Conservation (phyloP, 2,329 filamentous ascomycete species). For the Rhynchosporium agropyri region DNA sequence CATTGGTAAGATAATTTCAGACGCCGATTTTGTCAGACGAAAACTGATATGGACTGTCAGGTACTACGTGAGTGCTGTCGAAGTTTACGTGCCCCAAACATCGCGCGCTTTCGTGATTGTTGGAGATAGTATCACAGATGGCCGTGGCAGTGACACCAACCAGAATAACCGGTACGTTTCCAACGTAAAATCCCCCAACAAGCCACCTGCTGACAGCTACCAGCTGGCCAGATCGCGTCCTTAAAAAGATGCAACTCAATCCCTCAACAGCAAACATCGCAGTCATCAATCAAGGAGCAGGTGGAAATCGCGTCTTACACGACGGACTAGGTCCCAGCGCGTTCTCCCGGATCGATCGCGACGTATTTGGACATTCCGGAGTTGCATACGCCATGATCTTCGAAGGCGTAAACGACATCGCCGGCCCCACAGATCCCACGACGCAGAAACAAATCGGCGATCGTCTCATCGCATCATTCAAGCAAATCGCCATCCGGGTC, state of each 20-base stretch:
- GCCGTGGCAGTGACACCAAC: conserved; percentile 62
- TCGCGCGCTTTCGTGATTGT: conserved; percentile 56
- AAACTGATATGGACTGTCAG: conserved; percentile 38
- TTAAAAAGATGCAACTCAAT: conserved; percentile 53
- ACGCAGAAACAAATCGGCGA: conserved; percentile 55
- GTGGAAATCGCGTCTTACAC: conserved; percentile 65
- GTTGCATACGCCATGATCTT: conserved; percentile 66
- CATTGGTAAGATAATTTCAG: conserved; percentile 44
- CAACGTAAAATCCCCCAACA: not conserved
- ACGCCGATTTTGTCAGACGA: too few species aligned
- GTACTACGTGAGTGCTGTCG: conserved; percentile 64
- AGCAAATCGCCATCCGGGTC: conserved; percentile 58
- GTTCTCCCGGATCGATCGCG: conserved; percentile 63
- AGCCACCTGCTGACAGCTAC: conserved; percentile 6
- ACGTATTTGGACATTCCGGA: conserved; percentile 60
- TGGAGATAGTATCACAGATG: conserved; percentile 69
- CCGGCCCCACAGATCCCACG: conserved; percentile 47
- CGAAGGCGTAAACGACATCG: conserved; percentile 72
- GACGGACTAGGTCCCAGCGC: conserved; percentile 66
- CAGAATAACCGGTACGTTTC: conserved; percentile 54
- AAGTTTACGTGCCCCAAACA: conserved; percentile 54
- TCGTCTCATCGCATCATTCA: conserved; percentile 58
- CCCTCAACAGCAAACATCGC: conserved; percentile 52
- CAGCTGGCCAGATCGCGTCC: conserved; percentile 60
- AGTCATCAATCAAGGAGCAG: conserved; percentile 67